Conservation (phyloP, 164 flowering plant species). For the Vitis labrusca region DNA sequence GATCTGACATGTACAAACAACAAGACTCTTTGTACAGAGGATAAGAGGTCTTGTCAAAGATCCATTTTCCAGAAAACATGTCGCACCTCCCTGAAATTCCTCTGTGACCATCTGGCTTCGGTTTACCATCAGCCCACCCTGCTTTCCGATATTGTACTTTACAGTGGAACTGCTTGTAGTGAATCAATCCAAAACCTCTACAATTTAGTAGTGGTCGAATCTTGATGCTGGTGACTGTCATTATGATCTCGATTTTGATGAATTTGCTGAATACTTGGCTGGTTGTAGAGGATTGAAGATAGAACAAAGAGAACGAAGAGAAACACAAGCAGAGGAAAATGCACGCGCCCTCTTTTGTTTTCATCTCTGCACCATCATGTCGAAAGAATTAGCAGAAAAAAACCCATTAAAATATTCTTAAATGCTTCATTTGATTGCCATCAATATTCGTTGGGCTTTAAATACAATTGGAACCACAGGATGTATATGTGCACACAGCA, state of each 20-base stretch:
- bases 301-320: constrained; percentile 38
- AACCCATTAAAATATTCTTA: too few relatives aligned
- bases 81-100: constrained; percentile 23
- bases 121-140: constrained; percentile 15
- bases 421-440: too few relatives aligned
- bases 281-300: constrained; percentile 46
- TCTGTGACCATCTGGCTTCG: constrained; percentile 16
- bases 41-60: constrained; percentile 12
- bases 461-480: too few relatives aligned
- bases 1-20: constrained; percentile 9
- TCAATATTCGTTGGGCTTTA: too few relatives aligned
- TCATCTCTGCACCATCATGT: constrained; percentile 41
- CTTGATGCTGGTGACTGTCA: constrained; percentile 3
- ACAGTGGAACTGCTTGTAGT: constrained; percentile 50
- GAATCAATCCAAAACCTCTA: constrained; percentile 67
- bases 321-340: constrained; percentile 39
- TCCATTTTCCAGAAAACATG: constrained; percentile 17
- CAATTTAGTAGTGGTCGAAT: constrained; percentile 16
- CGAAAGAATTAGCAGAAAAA: neutral
- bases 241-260: constrained; percentile 28
- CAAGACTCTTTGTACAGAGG: constrained; percentile 13
- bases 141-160: constrained; percentile 39
- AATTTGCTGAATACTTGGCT: constrained; percentile 44
- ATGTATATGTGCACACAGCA: too few relatives aligned
- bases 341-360: constrained; percentile 33